These are phyloP conservation scores for Bipolaris oryzae DNA, from an alignment of 2,329 filamentous ascomycete species.

Conservation along the genomic window DNA sequence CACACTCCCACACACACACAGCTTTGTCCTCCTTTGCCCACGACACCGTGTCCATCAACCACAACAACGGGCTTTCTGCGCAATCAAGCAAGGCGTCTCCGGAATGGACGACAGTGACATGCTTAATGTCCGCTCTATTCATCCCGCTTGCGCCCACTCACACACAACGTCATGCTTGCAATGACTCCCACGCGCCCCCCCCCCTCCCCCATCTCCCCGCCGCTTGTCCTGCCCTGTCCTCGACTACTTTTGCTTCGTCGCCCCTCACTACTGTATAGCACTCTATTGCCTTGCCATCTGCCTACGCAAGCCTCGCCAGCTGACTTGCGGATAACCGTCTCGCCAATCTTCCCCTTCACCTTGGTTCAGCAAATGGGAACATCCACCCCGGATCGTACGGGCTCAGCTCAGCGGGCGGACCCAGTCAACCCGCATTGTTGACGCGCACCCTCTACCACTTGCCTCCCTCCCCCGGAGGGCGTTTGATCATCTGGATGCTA, in stretches of 20 bases:
- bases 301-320: constrained; percentile 26
- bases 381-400: constrained; percentile 23
- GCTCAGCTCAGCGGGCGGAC: constrained; percentile 21
- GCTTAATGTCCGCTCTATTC: too few relatives aligned
- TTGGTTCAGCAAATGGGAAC: constrained; percentile 14
- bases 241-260: neutral
- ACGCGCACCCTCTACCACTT: constrained; percentile 15
- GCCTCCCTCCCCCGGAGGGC: constrained; percentile 13
- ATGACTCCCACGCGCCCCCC: neutral
- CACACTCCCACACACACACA: neutral
- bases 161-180: constrained; percentile 15
- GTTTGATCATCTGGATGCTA: constrained; percentile 37
- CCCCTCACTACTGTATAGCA: neutral
- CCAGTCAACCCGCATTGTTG: constrained; percentile 7
- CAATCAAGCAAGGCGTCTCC: too few relatives aligned
- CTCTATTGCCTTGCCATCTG: neutral
- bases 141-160: neutral
- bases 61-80: too few relatives aligned
- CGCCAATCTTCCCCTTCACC: constrained; percentile 19
- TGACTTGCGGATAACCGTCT: constrained; percentile 21
- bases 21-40: constrained; percentile 9
- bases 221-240: neutral
- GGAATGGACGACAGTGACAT: too few relatives aligned
- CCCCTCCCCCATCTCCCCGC: too few relatives aligned
- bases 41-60: too few relatives aligned